Evolutionary conservation across 192 early-diverging fungal species (phyloP), one percentile per base, ranked within the genome.

Genomic region (Coemansia sp.): DNA sequence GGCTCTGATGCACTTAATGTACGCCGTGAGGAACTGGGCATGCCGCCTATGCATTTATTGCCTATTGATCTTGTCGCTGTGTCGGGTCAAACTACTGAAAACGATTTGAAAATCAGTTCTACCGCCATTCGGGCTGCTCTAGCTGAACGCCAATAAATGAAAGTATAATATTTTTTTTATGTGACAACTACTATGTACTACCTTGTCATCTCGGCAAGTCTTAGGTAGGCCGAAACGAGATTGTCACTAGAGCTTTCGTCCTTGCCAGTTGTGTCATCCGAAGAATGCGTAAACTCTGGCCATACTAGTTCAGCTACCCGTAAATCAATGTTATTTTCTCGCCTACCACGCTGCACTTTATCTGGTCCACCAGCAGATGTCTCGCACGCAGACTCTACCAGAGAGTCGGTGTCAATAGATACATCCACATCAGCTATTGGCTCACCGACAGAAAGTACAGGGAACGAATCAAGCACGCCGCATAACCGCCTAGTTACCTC

Each of bases 1-100:
- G 94, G 92, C n/a, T 93, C 91, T 22, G 77, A 85, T 60, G 80
- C 86, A 52, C 91, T 96, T n/a, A 97, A 97, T 74, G 75, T 79
- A 39, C 87, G 92, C 60, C 85, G 96, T 7, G 31, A n/a, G 2
- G 87, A 89, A 65, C 73, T 84, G 24, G 74, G 78, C 1, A 72
- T 93, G 39, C 38, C 66, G 11, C 79, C 79, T 20, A 72, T 98
- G 63, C 78, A 88, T 16, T 76, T 96, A 16, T 77, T 88, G 60
- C 84, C 91, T 8, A 92, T 97, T 72, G 90, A 93, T 66, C 63
- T 81, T 22, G 55, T 90, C 87, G 27, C 87, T 89, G 20, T 90
- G 87, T 9, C 82, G 81, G 20, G 65, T 69, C 39, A 76, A 74
- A 20, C 58, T 76, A 3, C 65, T 70, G 15, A 72, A 84, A 8